phyloP scores from a whole-genome alignment of 345 rosid genomes.

The Cardiospermum halicacabum region DNA sequence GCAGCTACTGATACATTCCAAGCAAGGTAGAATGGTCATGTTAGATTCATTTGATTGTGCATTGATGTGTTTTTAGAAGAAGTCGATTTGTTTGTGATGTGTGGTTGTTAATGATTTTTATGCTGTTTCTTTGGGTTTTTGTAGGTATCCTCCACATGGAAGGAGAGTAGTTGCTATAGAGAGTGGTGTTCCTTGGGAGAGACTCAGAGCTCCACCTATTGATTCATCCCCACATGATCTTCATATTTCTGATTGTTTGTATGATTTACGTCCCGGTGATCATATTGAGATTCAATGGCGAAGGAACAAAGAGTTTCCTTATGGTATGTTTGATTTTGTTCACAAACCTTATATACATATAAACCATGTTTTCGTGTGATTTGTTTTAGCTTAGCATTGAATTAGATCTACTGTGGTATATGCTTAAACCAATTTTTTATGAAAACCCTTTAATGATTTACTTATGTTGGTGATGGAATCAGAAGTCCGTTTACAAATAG shows the following conservation, averaged over 20 bases:
- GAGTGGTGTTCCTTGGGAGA: slow-evolving; percentile 64
- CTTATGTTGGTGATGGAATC: background rate
- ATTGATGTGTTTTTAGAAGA: too few species aligned
- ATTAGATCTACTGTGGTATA: background rate
- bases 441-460: background rate
- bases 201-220: slow-evolving; percentile 68
- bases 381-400: background rate
- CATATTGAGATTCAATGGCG: slow-evolving; percentile 97
- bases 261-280: slow-evolving; percentile 75
- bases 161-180: slow-evolving; percentile 58
- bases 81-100: background rate
- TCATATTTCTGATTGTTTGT: slow-evolving; percentile 55
- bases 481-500: slow-evolving; percentile 2
- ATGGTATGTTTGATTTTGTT: slow-evolving; percentile 42
- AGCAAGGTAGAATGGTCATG: slow-evolving; percentile 55
- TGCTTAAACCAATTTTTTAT: background rate
- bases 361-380: background rate
- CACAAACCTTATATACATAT: background rate
- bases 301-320: slow-evolving; percentile 74
- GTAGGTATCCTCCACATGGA: slow-evolving; percentile 84
- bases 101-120: background rate
- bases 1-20: slow-evolving; percentile 60
- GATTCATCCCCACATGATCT: slow-evolving; percentile 70
- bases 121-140: slow-evolving; percentile 9
- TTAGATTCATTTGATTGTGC: too few species aligned